These are phyloP conservation scores for Herpetospermum pedunculosum DNA, from an alignment of 306 rosid genomes.

Conservation along the genomic window DNA sequence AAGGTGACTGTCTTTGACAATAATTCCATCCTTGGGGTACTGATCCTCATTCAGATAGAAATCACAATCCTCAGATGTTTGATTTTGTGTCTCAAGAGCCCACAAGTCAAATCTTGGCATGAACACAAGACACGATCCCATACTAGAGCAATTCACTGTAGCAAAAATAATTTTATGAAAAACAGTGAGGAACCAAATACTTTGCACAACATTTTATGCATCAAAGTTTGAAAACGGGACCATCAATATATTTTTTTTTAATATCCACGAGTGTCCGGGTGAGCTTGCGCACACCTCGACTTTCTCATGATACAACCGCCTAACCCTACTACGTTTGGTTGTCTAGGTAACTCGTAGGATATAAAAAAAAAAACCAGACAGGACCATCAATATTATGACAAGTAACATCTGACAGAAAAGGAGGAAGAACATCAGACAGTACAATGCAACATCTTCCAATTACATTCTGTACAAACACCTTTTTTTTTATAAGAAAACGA, in stretches of 20 bases:
- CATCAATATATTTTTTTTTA: no score
- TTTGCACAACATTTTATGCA: background rate
- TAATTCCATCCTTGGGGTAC: slow-evolving; percentile 16
- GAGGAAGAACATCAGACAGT: background rate
- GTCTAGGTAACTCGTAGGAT: no score
- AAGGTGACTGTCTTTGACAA: slow-evolving; percentile 15
- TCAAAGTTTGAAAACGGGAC: background rate
- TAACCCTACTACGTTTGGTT: no score
- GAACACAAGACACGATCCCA: slow-evolving; percentile 49
- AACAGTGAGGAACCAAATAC: background rate
- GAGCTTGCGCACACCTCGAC: no score
- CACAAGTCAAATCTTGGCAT: slow-evolving; percentile 96
- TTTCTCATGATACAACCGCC: no score
- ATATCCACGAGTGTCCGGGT: no score
- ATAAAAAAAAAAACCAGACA: no score
- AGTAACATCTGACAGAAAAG: background rate
- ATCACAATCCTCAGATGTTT: slow-evolving; percentile 32
- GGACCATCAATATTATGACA: background rate
- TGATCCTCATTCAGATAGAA: slow-evolving; percentile 23
- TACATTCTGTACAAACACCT: background rate
- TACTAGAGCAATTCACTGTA: slow-evolving; percentile 73
- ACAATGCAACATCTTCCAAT: background rate
- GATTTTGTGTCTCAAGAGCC: slow-evolving; percentile 51
- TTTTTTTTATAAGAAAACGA: no score
- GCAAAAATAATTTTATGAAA: slow-evolving; percentile 16